Base-by-base conservation (phyloP, 2,329 filamentous ascomycete genomes). In the Pleurostoma richardsiae region DNA sequence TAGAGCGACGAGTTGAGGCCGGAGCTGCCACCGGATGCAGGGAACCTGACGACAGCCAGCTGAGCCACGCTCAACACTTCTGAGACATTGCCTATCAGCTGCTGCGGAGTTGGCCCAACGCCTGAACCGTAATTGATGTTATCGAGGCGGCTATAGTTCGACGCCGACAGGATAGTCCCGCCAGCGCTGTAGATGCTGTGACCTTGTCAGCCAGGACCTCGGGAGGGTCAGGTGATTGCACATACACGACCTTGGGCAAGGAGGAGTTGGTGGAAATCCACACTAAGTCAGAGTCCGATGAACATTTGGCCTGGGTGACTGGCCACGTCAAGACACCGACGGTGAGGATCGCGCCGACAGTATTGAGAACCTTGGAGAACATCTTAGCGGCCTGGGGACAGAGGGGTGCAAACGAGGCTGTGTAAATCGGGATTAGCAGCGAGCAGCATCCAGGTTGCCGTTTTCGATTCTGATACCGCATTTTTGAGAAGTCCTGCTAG, bases 131-230 rank as follows among this genome's bases (percentile, higher is more conserved):
- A 67, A 44, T 58, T 57, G 48, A 62, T 53, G 46, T 62, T 66
- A 41, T 66, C 63, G 1, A 66, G 51, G 4, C 60, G 55, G 45
- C 61, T 61, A 45, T 62, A 61, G 31, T 60, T 62, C 2, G 62
- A 66, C n/a, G 58, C 58, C 2, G 62, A 62, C n/a, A 65, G 49
- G 27, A 64, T 65, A 6, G 60, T 65, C 3, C 60, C 62, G 4
- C 52, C 53, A 0, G 58, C 53, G 41, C 52, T 62, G 38, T 57
- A 56, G 27, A 60, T 54, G 33, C 50, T 56, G 40, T 19, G 40
- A 10, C 27, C 30, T 11, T 8, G 30, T 36, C 33, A 36, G 33
- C 33, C n/a, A 8, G 33, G 3, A 44, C 45, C 36, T 44, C 26
- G 7, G 6, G 40, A 26, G 29, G 30, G 42, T n/a, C 4, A 19